Evolutionary conservation across 2,329 filamentous ascomycete genomes (phyloP), one percentile per base, ranked within the genome.

Genomic region (Hypoxylon sp.): DNA sequence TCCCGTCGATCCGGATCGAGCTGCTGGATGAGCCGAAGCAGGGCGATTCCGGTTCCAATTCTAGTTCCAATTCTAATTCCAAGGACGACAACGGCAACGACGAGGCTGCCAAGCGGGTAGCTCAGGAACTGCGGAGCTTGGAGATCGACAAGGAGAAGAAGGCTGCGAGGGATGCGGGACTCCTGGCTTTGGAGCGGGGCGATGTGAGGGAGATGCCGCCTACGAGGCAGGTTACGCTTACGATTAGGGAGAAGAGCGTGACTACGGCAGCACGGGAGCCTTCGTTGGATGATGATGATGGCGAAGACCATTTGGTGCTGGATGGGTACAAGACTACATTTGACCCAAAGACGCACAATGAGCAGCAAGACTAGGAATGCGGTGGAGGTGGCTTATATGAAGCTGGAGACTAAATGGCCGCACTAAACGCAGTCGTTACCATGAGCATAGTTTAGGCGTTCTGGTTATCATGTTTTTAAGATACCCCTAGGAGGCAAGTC

Each of bases 11-110:
- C 44, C 78, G 84, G 47, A 87, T 94, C 69, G 85, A 91, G 37
- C 76, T 94, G 37, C 79, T 91, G 1, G 89, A 93, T 59, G 93
- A 97, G 78, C 87, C 87, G 52, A 85, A 84, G 74, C 80, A 83
- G 10, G 13, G 19, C 37, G 24, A 29, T 9, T 47, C 65, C 14
- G 39, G 3, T 8, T 83, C 84, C 3, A 75, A 76, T 5, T 78
- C 81, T 5, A n/a, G 3, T 8, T 22, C 19, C 19, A 3, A 22
- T 22, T 3, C 19, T 22, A 19, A 6, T 19, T 44, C n/a, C 3
- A 35, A 37, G 37, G 29, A 22, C 4, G 31, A 59, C 10, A 29
- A 42, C 2, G 19, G 14, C 1, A 26, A 59, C 50, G 84, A 86
- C 57, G 84, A 76, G 6, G 78, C 82, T 3, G 31, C 51, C 55